Evolutionary conservation across 768 basidiomycete species (phyloP), one percentile per base, ranked within the genome.

Genomic region (Boletus pseudo-olivaceus): DNA sequence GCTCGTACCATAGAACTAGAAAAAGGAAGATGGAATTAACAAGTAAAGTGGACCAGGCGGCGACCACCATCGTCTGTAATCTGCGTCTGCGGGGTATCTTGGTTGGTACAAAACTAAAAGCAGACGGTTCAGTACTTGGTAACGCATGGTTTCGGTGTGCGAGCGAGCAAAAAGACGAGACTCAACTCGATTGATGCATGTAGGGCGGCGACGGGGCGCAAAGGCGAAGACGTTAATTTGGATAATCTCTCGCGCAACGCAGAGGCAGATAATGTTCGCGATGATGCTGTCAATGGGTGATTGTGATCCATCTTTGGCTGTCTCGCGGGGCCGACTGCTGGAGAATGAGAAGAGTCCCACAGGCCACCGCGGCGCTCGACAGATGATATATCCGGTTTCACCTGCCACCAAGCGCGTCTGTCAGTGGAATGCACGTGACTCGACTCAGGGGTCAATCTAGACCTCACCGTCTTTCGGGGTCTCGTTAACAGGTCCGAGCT

Each of bases 41-140:
- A 49, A 97, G 84, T 69, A 86, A 73, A n/a, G 87, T 82, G 29
- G 90, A 90, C 93, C 91, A 96, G 48, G 85, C 59, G 15, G 94
- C 90, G 43, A 98, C 96, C 0, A 83, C 87, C 58, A 93, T 76
- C 61, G 90, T 98, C 75, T 98, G 95, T 54, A 96, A 69, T 62
- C 94, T 78, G 61, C 94, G 80, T 70, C 87, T 88, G 56, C 85
- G 80, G 15, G 95, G 95, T 63, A 98, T 88, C 64, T 83, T 82
- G 8, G 91, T 81, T 0, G 94, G 94, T 1, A 87, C 94, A 66
- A 93, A 97, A 47, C 89, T 90, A 58, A 17, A 23, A 41, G 38
- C 7, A 30, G 44, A 34, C 35, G 27, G 49, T 15, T 55, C 37
- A 67, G 41, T 23, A 37, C 19, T 51, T 5, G 20, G 26, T 27